Evolutionary conservation across 495 filamentous ascomycete genomes (phyloP).

Genomic region (Darksidea phi): DNA sequence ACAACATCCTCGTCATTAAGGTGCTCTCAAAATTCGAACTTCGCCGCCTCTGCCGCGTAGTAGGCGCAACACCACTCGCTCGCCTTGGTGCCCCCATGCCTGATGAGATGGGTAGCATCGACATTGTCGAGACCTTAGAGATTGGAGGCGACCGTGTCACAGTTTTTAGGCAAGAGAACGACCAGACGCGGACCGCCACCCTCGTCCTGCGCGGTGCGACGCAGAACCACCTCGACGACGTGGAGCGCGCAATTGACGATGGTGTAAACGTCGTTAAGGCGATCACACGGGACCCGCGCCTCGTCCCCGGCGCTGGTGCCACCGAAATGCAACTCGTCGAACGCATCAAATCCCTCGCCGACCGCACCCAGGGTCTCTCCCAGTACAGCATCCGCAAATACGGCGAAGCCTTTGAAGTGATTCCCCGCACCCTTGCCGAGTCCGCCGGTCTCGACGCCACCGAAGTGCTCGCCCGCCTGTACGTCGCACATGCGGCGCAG

Average conservation of each 20-base stretch:
- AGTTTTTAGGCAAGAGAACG: constrained; percentile 95
- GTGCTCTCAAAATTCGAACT: constrained; percentile 98
- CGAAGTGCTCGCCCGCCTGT: constrained; percentile 85
- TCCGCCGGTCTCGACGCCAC: constrained; percentile 94
- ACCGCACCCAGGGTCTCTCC: constrained; percentile 85
- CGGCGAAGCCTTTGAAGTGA: constrained; percentile 95
- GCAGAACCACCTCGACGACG: constrained; percentile 95
- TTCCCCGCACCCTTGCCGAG: constrained; percentile 89
- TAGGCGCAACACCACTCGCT: constrained; percentile 92
- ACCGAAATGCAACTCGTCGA: constrained; percentile 95
- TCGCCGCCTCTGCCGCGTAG: constrained; percentile 87
- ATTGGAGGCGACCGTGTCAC: constrained; percentile 98
- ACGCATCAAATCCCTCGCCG: constrained; percentile 80
- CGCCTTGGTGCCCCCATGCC: constrained; percentile 98
- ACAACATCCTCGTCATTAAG: constrained; percentile 93
- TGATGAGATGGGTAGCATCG: constrained; percentile 95
- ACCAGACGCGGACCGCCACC: constrained; percentile 87
- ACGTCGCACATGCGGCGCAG: constrained; percentile 73
- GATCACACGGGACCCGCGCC: constrained; percentile 84
- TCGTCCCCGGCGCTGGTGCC: constrained; percentile 93
- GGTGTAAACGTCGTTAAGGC: constrained; percentile 99
- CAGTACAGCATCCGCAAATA: constrained; percentile 98
- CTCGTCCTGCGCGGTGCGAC: constrained; percentile 94
- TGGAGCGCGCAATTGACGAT: constrained; percentile 96
- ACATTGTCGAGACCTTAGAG: constrained; percentile 95